Percentiles rank a stretch among this genome's conserved stretches.
phyloP scores from a whole-genome alignment of 2,329 filamentous ascomycete genomes.

The Aspergillus phoenicis region DNA sequence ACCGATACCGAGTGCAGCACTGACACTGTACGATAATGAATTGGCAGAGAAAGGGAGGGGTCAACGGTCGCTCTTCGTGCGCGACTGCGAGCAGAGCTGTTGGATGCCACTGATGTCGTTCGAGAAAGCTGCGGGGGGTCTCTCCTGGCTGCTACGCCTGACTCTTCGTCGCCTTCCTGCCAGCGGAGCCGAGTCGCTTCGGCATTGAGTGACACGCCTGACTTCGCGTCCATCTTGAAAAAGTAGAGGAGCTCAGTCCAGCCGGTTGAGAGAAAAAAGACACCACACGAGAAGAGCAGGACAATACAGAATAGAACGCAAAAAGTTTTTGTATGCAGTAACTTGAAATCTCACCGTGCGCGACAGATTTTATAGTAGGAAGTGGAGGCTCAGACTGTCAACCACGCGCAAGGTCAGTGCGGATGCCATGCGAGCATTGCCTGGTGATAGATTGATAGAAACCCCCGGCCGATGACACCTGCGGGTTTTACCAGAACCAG shows the following conservation, averaged over 20 bases:
- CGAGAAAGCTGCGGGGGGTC: constrained; percentile 1
- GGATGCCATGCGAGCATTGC: constrained; percentile 4
- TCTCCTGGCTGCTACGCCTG: constrained; percentile 3
- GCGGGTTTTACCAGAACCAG: constrained; percentile 5
- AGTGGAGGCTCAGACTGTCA: neutral
- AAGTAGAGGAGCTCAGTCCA: neutral
- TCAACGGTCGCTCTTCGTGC: constrained; percentile 23
- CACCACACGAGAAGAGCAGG: neutral
- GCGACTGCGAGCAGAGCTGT: constrained; percentile 16
- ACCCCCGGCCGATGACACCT: neutral
- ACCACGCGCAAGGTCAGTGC: constrained; percentile 2
- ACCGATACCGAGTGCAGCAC: neutral
- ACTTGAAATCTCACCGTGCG: neutral
- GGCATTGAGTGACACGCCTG: neutral
- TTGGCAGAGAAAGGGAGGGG: constrained; percentile 31
- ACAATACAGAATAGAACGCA: neutral
- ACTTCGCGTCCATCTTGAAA: neutral
- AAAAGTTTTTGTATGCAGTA: neutral
- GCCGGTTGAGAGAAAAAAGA: neutral
- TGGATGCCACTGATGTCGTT: constrained; percentile 9
- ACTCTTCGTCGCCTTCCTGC: constrained; percentile 19
- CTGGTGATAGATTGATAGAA: neutral
- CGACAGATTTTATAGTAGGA: constrained; percentile 5
- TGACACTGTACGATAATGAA: constrained; percentile 37
- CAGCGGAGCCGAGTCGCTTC: constrained; percentile 15